Percentiles rank a stretch among this genome's conserved stretches.
These are phyloP conservation scores for Colletotrichum nymphaeae DNA, from an alignment of 2,329 filamentous ascomycete species.

Conservation along the genomic window DNA sequence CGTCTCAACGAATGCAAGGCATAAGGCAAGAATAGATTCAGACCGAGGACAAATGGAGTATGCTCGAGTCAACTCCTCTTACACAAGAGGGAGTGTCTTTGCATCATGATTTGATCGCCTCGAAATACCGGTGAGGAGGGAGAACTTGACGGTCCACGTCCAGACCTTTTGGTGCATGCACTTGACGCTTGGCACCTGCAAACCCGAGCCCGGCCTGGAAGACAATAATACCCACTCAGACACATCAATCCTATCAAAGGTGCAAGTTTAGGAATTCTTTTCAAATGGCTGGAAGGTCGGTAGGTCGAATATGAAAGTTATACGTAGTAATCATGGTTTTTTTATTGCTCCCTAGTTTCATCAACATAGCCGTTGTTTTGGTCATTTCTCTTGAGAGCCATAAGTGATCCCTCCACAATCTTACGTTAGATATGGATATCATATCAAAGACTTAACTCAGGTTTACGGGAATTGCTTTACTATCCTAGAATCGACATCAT, in stretches of 20 bases:
- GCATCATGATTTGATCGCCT: neutral
- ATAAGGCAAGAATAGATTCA: neutral
- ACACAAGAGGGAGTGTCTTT: neutral
- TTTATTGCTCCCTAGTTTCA: too few species aligned
- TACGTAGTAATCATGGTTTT: too few species aligned
- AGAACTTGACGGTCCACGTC: neutral
- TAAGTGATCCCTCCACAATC: too few species aligned
- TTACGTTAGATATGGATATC: too few species aligned
- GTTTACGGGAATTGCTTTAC: too few species aligned
- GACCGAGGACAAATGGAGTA: neutral
- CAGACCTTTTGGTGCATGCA: neutral
- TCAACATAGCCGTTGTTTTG: too few species aligned
- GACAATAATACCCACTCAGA: neutral
- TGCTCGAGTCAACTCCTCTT: neutral
- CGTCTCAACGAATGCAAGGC: neutral
- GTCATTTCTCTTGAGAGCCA: too few species aligned
- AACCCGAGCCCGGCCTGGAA: neutral
- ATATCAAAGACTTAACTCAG: too few species aligned
- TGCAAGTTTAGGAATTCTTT: neutral
- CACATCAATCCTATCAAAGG: neutral
- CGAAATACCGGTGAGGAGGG: neutral
- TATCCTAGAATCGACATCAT: too few species aligned
- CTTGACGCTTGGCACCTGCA: neutral
- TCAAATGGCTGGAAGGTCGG: too few species aligned
- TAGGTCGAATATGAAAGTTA: too few species aligned